Evolutionary conservation across 331 rosid genomes (phyloP).

Genomic region (Prunus yedoensis): DNA sequence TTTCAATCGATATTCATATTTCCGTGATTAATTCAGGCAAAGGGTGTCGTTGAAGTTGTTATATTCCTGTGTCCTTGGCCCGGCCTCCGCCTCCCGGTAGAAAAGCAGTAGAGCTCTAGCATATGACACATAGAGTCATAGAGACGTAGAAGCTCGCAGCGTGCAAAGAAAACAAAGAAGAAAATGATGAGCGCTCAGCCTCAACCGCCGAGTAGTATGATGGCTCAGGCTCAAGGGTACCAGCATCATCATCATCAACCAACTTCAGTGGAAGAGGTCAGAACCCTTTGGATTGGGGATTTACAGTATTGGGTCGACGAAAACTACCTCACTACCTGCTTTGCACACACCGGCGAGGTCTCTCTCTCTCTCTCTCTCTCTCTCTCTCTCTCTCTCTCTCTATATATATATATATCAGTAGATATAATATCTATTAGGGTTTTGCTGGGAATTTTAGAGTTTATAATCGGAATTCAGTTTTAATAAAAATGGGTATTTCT

Average conservation of each 20-base stretch:
- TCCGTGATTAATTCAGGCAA: no score
- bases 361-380: conserved; percentile 4
- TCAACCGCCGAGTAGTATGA: conserved; percentile 11
- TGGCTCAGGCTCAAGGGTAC: conserved; percentile 38
- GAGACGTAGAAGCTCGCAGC: no score
- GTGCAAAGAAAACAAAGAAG: background rate
- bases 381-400: background rate
- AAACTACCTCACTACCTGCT: conserved; percentile 64
- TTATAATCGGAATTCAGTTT: background rate
- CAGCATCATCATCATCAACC: conserved; percentile 52
- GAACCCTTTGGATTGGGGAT: conserved; percentile 94
- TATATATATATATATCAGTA: background rate
- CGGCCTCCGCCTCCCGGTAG: no score
- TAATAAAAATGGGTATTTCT: background rate
- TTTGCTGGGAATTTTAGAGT: background rate
- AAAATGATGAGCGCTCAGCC: conserved; percentile 15
- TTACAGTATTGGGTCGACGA: conserved; percentile 95
- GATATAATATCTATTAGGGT: background rate
- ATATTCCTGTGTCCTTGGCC: no score
- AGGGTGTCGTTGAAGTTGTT: no score
- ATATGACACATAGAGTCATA: no score
- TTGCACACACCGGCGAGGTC: conserved; percentile 86
- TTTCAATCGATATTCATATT: no score
- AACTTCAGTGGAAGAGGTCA: conserved; percentile 65
- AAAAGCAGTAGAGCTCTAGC: no score